phyloP scores from a whole-genome alignment of 208 protist species.

The Trypanosoma conorhini region DNA sequence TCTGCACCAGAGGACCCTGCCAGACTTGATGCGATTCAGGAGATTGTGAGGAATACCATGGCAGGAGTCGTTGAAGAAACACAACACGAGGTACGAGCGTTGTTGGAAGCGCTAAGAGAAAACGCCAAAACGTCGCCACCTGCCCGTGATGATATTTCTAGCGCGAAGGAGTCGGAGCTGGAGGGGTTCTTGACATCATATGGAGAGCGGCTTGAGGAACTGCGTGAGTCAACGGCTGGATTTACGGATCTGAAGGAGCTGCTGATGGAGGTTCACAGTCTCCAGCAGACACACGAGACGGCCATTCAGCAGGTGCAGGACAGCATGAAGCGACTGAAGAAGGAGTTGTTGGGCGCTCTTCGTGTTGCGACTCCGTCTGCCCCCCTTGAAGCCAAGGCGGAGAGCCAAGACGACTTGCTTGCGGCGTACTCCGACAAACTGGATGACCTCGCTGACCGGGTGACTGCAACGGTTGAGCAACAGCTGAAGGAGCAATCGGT shows the following conservation, averaged over 20 bases:
- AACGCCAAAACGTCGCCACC: neutral
- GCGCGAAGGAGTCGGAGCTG: neutral
- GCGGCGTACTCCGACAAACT: conserved; percentile 38
- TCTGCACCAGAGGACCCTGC: neutral
- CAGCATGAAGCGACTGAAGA: conserved; percentile 45
- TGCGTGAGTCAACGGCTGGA: conserved; percentile 15
- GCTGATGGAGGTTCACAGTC: conserved; percentile 28
- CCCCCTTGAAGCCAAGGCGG: conserved; percentile 26
- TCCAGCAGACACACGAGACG: conserved; percentile 21
- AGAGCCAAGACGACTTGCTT: conserved; percentile 21
- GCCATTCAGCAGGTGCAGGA: conserved; percentile 16
- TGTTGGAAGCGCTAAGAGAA: conserved; percentile 8
- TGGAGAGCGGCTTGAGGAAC: conserved; percentile 26
- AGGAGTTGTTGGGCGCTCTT: conserved; percentile 16
- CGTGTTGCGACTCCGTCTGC: conserved; percentile 13
- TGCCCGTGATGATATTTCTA: neutral
- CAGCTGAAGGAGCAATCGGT: conserved; percentile 21
- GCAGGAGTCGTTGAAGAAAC: conserved; percentile 19
- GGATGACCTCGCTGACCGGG: conserved; percentile 36
- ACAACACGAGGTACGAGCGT: conserved; percentile 11
- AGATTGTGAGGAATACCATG: conserved; percentile 13
- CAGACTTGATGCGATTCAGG: conserved; percentile 10
- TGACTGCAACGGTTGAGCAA: conserved; percentile 31
- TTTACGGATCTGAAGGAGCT: conserved; percentile 21
- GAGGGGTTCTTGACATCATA: conserved; percentile 22